Conservation (phyloP, 2,329 filamentous ascomycete genomes). For the Acrocalymma vagum region DNA sequence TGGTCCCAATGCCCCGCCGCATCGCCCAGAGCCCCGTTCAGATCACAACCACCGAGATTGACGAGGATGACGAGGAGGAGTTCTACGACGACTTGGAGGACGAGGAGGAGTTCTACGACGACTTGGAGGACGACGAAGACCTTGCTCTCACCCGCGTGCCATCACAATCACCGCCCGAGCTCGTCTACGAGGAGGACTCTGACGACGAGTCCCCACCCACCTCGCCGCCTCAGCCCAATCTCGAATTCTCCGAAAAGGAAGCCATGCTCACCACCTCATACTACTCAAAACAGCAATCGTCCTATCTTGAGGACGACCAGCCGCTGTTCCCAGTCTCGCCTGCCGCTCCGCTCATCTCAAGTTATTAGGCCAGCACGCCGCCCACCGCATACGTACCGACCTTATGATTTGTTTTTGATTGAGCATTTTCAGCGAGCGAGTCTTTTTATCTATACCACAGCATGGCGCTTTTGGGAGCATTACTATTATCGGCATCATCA, state of each 20-base stretch:
- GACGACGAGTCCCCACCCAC: conserved; percentile 59
- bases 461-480: conserved; percentile 38
- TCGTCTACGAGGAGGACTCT: conserved; percentile 58
- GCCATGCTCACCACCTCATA: conserved; percentile 56
- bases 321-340: conserved; percentile 51
- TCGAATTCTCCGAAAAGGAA: conserved; percentile 58
- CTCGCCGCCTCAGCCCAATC: conserved; percentile 53
- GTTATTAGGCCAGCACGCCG: conserved; percentile 43
- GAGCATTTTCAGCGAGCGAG: conserved; percentile 49
- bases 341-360: conserved; percentile 50
- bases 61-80: conserved; percentile 53
- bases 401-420: conserved; percentile 44
- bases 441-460: conserved; percentile 39
- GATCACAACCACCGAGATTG: conserved; percentile 54
- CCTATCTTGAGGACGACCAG: conserved; percentile 48
- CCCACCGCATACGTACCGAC: conserved; percentile 24
- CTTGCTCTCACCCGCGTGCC: conserved; percentile 56
- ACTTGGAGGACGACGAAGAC: conserved; percentile 56
- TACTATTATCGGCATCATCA: conserved; percentile 36
- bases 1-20: conserved; percentile 51
- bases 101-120: conserved; percentile 56
- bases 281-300: conserved; percentile 50
- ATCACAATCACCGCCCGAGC: conserved; percentile 58
- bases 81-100: conserved; percentile 57
- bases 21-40: conserved; percentile 51